A percentile compares a stretch with the other conserved stretches of the same genome.
These are phyloP conservation scores for Tubosaeta sp. DNA, from an alignment of 768 basidiomycete species.

Conservation along the genomic window DNA sequence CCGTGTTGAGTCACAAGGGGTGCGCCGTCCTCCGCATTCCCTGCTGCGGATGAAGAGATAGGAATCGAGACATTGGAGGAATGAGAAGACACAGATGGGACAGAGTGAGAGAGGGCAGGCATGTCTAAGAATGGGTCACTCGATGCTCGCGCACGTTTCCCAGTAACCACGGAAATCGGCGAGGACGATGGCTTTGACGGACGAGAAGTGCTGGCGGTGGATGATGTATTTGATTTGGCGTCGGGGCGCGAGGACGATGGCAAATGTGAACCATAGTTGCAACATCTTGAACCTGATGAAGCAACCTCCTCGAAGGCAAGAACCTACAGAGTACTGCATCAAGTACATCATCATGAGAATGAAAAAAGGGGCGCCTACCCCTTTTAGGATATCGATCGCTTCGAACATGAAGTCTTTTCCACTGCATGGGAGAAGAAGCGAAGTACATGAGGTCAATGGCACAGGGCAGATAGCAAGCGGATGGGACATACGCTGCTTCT, in stretches of 20 bases:
- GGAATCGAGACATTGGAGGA: conserved; percentile 33
- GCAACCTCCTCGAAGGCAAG: conserved; percentile 73
- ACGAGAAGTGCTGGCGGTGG: conserved; percentile 23
- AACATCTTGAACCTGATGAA: conserved; percentile 29
- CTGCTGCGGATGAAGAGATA: conserved; percentile 30
- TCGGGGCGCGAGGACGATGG: conserved; percentile 46
- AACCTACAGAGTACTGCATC: conserved; percentile 34
- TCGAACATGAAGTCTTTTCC: conserved; percentile 95
- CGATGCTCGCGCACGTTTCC: conserved; percentile 67
- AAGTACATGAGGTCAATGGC: conserved; percentile 12
- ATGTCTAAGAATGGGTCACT: conserved; percentile 81
- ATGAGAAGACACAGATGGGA: conserved; percentile 52
- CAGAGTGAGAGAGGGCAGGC: conserved; percentile 52
- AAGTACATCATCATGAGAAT: conserved; percentile 6
- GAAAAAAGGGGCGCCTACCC: conserved; percentile 46
- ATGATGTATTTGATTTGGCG: conserved; percentile 53
- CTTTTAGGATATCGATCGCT: conserved; percentile 86
- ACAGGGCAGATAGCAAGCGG: conserved; percentile 4
- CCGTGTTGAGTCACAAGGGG: conserved; percentile 34
- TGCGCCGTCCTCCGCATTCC: conserved; percentile 38
- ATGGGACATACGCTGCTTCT: conserved; percentile 77
- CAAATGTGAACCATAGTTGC: conserved; percentile 33
- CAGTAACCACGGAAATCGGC: conserved; percentile 40
- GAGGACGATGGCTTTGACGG: conserved; percentile 36
- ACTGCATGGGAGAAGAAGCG: conserved; percentile 39